Percentiles rank a stretch among this genome's conserved stretches.
phyloP scores from a whole-genome alignment of 495 filamentous ascomycete species.

The Annulohypoxylon nitens region DNA sequence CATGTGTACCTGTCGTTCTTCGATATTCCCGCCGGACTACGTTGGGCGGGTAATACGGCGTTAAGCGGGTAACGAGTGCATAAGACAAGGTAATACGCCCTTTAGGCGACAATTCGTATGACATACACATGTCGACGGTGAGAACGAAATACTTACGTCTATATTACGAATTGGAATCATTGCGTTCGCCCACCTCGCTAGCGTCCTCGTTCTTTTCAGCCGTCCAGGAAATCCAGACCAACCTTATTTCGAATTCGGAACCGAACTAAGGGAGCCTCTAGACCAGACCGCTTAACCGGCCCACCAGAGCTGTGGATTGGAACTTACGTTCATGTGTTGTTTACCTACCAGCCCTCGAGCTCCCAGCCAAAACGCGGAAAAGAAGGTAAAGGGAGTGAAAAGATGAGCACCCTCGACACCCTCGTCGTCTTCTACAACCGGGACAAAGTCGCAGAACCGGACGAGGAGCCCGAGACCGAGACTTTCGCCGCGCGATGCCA shows the following conservation, averaged over 20 bases:
- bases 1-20: neutral
- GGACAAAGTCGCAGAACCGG: constrained; percentile 6
- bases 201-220: neutral
- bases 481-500: constrained; percentile 57
- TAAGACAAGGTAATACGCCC: neutral
- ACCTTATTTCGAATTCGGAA: neutral
- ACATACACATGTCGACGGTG: constrained; percentile 1
- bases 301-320: neutral
- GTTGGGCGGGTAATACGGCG: neutral
- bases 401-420: neutral
- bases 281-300: neutral
- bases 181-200: neutral
- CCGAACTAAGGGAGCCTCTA: neutral
- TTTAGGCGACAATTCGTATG: neutral
- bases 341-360: no score
- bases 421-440: constrained; percentile 28
- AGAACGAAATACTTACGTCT: neutral
- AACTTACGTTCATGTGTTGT: no score
- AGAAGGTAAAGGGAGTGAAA: neutral
- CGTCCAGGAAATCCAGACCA: neutral
- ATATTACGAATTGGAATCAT: neutral
- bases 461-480: constrained; percentile 26
- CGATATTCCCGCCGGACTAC: neutral
- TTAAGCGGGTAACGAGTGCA: neutral
- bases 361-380: neutral